Evolutionary conservation across 1,284 basidiomycete species (phyloP).

Genomic region (Stygiomarasmius scandens): DNA sequence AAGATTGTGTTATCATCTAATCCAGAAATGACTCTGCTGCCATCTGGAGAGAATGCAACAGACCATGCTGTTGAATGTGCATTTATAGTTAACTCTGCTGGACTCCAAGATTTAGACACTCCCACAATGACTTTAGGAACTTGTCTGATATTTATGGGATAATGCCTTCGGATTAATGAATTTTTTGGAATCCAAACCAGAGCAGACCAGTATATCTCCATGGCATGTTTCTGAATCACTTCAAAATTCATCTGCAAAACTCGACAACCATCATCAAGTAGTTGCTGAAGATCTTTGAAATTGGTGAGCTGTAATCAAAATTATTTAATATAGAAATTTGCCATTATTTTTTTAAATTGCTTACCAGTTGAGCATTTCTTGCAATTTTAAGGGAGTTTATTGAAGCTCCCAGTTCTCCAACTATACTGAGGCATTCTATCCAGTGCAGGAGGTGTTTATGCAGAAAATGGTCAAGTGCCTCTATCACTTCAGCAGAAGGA

Average conservation of each 20-base stretch:
- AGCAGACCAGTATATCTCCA: slow-evolving; percentile 18
- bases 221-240: slow-evolving; percentile 10
- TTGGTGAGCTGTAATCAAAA: not conserved
- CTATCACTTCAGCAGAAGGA: not conserved
- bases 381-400: not conserved
- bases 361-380: not conserved
- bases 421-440: not conserved
- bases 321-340: not conserved
- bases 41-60: slow-evolving; percentile 12
- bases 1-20: too few species aligned
- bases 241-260: slow-evolving; percentile 19
- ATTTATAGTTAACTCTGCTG: not conserved
- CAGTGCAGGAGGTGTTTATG: slow-evolving; percentile 3
- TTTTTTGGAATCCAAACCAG: slow-evolving; percentile 19
- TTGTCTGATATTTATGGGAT: not conserved
- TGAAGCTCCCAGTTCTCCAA: not conserved
- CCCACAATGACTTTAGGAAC: not conserved
- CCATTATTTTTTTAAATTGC: not conserved
- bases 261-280: slow-evolving; percentile 16
- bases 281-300: slow-evolving; percentile 4
- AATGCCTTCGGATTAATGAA: slow-evolving; percentile 14
- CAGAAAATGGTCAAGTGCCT: slow-evolving; percentile 2
- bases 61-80: not conserved
- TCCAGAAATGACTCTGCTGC: too few species aligned
- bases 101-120: not conserved